phyloP scores from a whole-genome alignment of 148 eudicot species.

The Salicornia ramosissima region DNA sequence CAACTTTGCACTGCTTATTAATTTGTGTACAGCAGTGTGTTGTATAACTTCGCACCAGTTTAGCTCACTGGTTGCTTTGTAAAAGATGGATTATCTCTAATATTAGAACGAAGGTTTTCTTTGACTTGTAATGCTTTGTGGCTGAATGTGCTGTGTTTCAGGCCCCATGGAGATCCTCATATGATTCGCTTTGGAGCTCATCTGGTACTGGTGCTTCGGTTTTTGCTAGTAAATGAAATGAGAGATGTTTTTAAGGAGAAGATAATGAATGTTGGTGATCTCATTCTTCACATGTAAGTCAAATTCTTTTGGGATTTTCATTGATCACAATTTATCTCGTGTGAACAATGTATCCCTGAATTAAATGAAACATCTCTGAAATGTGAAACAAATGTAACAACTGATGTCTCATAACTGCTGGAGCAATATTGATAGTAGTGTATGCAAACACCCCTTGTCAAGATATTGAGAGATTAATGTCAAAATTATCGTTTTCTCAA shows the following conservation, averaged over 20 bases:
- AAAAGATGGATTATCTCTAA: neutral
- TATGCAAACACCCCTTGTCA: neutral
- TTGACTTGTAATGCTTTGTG: neutral
- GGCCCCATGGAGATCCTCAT: slow-evolving; percentile 84
- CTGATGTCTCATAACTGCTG: neutral
- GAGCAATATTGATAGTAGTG: neutral
- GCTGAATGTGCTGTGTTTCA: slow-evolving; percentile 17
- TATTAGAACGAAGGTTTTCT: neutral
- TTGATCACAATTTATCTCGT: neutral
- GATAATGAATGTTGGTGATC: slow-evolving; percentile 89
- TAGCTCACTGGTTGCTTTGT: neutral
- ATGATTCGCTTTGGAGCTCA: slow-evolving; percentile 98
- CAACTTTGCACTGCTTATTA: neutral
- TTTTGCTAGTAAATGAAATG: slow-evolving; percentile 73
- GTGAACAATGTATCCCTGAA: neutral
- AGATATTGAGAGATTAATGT: neutral
- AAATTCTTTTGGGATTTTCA: neutral
- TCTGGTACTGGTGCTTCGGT: slow-evolving; percentile 78
- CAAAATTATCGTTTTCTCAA: neutral
- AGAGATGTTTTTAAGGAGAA: slow-evolving; percentile 75
- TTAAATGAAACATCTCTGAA: neutral
- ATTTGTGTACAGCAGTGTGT: neutral
- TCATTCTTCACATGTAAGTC: slow-evolving; percentile 89
- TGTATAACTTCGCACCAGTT: neutral
- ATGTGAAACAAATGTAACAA: neutral